Evolutionary conservation across 2,329 filamentous ascomycete species (phyloP).

Genomic region (Didymella pinodella): DNA sequence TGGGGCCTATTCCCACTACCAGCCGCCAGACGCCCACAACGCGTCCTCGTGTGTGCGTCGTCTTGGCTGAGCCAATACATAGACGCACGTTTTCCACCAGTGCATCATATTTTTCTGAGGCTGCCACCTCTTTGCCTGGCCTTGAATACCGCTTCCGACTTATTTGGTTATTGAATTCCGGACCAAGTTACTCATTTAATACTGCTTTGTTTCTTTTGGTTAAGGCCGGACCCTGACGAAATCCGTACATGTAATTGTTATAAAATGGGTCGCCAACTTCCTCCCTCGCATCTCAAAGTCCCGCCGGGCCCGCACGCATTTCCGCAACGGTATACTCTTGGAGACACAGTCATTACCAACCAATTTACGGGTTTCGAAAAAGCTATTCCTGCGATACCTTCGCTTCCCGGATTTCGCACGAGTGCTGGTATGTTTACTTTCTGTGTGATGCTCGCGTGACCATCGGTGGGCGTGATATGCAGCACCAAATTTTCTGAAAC

Average conservation of each 20-base stretch:
- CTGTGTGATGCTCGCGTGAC: conserved; percentile 32
- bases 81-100: conserved; percentile 41
- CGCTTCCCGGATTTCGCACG: conserved; percentile 50
- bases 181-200: conserved; percentile 18
- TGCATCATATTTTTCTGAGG: conserved; percentile 29
- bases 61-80: conserved; percentile 47
- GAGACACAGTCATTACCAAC: conserved; percentile 43
- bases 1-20: conserved; percentile 20
- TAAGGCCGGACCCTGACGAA: conserved; percentile 30
- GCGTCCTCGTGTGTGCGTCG: conserved; percentile 18
- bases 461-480: conserved; percentile 17
- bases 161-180: conserved; percentile 18
- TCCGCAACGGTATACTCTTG: conserved; percentile 41
- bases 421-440: conserved; percentile 48
- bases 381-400: conserved; percentile 48
- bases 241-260: conserved; percentile 36
- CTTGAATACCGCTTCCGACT: conserved; percentile 15
- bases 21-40: conserved; percentile 18
- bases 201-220: conserved; percentile 10
- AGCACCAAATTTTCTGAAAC: conserved; percentile 5
- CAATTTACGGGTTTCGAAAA: conserved; percentile 47
- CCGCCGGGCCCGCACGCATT: conserved; percentile 40
- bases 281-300: conserved; percentile 47
- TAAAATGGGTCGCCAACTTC: conserved; percentile 45
- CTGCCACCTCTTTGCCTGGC: conserved; percentile 20